A percentile compares a stretch with the other conserved stretches of the same genome.
Conservation (phyloP, 2,329 filamentous ascomycete genomes). For the Botryotinia calthae region DNA sequence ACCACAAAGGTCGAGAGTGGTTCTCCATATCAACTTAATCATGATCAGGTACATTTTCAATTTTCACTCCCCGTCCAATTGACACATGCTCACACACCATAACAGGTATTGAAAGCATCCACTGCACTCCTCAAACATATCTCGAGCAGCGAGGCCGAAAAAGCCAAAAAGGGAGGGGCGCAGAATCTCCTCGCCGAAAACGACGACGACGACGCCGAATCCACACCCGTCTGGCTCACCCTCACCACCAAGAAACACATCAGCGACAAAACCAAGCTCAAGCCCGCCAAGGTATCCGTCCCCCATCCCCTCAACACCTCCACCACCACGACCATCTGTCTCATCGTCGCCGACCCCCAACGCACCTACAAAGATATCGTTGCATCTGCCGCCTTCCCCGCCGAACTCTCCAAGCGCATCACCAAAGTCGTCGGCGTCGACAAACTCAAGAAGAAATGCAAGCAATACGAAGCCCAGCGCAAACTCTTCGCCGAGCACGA, state of each 20-base stretch:
- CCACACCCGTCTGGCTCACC: slow-evolving; percentile 58
- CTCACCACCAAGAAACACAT: slow-evolving; percentile 66
- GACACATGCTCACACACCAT: slow-evolving; percentile 19
- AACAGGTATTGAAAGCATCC: slow-evolving; percentile 59
- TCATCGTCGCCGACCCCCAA: slow-evolving; percentile 81
- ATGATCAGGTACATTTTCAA: slow-evolving; percentile 34
- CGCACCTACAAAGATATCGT: slow-evolving; percentile 88
- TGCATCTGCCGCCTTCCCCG: slow-evolving; percentile 68
- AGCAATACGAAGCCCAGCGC: slow-evolving; percentile 81
- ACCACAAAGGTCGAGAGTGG: slow-evolving; percentile 39
- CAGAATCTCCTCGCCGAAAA: slow-evolving; percentile 50
- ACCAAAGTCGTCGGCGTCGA: slow-evolving; percentile 75
- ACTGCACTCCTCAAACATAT: slow-evolving; percentile 62
- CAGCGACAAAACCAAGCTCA: slow-evolving; percentile 71
- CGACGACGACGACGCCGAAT: slow-evolving; percentile 44
- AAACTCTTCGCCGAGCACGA: slow-evolving; percentile 85
- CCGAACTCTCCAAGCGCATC: slow-evolving; percentile 63
- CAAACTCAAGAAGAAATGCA: slow-evolving; percentile 87
- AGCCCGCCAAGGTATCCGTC: slow-evolving; percentile 77
- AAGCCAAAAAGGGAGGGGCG: slow-evolving; percentile 48
- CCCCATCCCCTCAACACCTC: slow-evolving; percentile 73
- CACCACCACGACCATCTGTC: slow-evolving; percentile 68
- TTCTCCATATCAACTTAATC: slow-evolving; percentile 38
- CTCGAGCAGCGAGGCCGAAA: slow-evolving; percentile 50
- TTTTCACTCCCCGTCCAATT: not conserved